A percentile compares a stretch with the other conserved stretches of the same genome.
Conservation (phyloP, 139 green algal genomes). For the Picochlorum sp. region DNA sequence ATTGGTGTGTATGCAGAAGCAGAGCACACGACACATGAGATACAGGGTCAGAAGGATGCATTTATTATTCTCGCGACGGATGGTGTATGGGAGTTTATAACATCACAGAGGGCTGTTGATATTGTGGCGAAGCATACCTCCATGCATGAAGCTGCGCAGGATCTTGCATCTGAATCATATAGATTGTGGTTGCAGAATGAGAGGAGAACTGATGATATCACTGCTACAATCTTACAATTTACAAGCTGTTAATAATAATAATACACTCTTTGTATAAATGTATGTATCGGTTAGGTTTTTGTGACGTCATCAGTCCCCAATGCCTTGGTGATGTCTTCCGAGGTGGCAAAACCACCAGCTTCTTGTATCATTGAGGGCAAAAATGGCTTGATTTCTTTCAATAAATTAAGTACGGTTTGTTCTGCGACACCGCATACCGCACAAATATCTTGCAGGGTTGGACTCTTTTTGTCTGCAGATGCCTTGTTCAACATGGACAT, state of each 20-base stretch:
- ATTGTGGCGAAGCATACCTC: slow-evolving; percentile 63
- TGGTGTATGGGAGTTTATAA: slow-evolving; percentile 94
- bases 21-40: slow-evolving; percentile 55
- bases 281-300: too few species aligned
- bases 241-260: too few species aligned
- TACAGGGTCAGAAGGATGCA: slow-evolving; percentile 42
- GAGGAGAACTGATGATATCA: slow-evolving; percentile 92
- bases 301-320: neutral
- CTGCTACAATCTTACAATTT: slow-evolving; percentile 70
- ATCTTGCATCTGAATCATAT: slow-evolving; percentile 73
- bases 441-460: slow-evolving; percentile 25
- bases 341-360: slow-evolving; percentile 17
- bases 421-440: slow-evolving; percentile 43
- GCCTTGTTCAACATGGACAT: slow-evolving; percentile 38
- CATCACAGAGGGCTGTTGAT: slow-evolving; percentile 76
- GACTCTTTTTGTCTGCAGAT: slow-evolving; percentile 9
- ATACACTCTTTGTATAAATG: too few species aligned
- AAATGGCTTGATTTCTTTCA: slow-evolving; percentile 35
- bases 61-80: slow-evolving; percentile 88
- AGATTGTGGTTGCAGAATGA: slow-evolving; percentile 83
- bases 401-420: slow-evolving; percentile 45
- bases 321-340: slow-evolving; percentile 15
- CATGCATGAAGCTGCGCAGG: slow-evolving; percentile 59
- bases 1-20: slow-evolving; percentile 86
- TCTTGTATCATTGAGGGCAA: slow-evolving; percentile 13